Evolutionary conservation across 1,284 basidiomycete species (phyloP).

Genomic region (Irpex rosettiformis): DNA sequence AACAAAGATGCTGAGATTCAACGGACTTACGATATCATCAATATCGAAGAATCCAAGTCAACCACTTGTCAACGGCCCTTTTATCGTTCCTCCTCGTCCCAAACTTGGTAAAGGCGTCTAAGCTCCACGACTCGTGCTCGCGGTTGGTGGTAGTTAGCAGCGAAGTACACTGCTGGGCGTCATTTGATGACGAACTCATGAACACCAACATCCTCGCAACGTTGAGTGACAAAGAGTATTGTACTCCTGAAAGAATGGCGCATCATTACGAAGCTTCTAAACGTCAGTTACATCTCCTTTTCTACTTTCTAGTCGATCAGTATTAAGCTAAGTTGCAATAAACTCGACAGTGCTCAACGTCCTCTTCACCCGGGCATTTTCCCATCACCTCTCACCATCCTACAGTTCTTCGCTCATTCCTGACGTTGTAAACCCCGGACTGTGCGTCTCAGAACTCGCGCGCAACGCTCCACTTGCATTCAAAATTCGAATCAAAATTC

Average conservation of each 20-base stretch:
- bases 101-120: slow-evolving; percentile 33
- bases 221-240: slow-evolving; percentile 24
- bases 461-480: not conserved
- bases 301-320: slow-evolving; percentile 16
- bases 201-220: slow-evolving; percentile 21
- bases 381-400: slow-evolving; percentile 6
- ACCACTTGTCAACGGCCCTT: slow-evolving; percentile 36
- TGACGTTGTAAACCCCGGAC: slow-evolving; percentile 8
- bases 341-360: slow-evolving; percentile 14
- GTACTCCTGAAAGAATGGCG: slow-evolving; percentile 22
- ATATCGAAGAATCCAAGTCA: slow-evolving; percentile 37
- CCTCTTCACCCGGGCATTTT: slow-evolving; percentile 13
- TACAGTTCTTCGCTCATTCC: slow-evolving; percentile 3
- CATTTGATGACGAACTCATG: slow-evolving; percentile 19
- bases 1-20: not conserved
- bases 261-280: slow-evolving; percentile 33
- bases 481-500: not conserved
- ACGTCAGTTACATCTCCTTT: slow-evolving; percentile 22
- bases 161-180: slow-evolving; percentile 22
- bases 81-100: slow-evolving; percentile 41
- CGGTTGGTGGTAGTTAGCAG: slow-evolving; percentile 27
- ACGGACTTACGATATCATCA: not conserved
- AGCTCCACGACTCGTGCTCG: slow-evolving; percentile 16
- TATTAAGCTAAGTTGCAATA: not conserved
- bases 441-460: slow-evolving; percentile 9